Evolutionary conservation across 768 basidiomycete species (phyloP).

Genomic region (Mycena maculata): DNA sequence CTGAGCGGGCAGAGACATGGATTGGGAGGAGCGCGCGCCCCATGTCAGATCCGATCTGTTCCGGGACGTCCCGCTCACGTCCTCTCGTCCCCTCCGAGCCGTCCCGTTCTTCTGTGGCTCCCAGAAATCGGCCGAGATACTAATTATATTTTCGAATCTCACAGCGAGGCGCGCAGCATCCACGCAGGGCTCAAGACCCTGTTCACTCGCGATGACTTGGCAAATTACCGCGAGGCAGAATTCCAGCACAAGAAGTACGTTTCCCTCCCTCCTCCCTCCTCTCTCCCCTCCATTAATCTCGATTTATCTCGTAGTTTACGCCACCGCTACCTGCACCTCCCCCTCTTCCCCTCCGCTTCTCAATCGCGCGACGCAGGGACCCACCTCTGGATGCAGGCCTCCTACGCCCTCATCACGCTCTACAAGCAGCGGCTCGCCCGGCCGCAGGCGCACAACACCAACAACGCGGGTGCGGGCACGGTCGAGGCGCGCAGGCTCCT

Average conservation of each 20-base stretch:
- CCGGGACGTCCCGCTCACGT: too few species aligned
- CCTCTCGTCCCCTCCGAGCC: too few species aligned
- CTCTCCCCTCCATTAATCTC: too few species aligned
- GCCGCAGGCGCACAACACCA: too few species aligned
- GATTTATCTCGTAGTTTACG: too few species aligned
- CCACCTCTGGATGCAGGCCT: conserved; percentile 93
- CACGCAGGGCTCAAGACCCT: conserved; percentile 81
- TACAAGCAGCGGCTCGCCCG: conserved; percentile 82
- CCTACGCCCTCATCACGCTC: conserved; percentile 83
- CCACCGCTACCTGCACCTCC: conserved; percentile 73
- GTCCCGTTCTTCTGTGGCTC: too few species aligned
- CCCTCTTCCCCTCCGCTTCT: conserved; percentile 73
- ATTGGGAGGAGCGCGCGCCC: too few species aligned
- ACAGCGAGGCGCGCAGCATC: conserved; percentile 84
- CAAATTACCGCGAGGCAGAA: conserved; percentile 78
- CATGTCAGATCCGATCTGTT: too few species aligned
- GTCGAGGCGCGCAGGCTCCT: too few species aligned
- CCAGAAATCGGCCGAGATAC: too few species aligned
- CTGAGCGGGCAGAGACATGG: too few species aligned
- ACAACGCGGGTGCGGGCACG: too few species aligned
- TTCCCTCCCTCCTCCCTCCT: conserved; percentile 21
- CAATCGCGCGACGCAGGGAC: conserved; percentile 86
- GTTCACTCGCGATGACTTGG: conserved; percentile 81
- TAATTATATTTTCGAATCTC: conserved; percentile 1
- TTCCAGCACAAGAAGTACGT: conserved; percentile 88